These are phyloP conservation scores for Pedinophyceae sp. DNA, from an alignment of 139 green algal genomes.

Conservation along the genomic window DNA sequence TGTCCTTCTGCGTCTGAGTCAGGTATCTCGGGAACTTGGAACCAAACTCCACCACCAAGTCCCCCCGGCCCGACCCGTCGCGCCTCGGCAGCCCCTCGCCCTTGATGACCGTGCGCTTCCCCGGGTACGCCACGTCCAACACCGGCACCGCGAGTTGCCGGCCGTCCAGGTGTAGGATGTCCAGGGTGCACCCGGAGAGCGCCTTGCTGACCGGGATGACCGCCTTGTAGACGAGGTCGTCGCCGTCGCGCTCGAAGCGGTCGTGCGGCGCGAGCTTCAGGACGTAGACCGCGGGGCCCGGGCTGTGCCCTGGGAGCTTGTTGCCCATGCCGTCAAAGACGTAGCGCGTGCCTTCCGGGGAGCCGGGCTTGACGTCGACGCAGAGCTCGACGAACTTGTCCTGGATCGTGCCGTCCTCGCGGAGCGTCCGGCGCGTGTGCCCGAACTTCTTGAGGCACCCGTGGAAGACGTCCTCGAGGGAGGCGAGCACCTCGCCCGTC, in stretches of 20 bases:
- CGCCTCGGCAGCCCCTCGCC: conserved; percentile 1
- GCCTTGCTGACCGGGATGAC: not conserved
- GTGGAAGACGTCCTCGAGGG: conserved; percentile 2
- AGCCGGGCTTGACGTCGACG: conserved; percentile 1
- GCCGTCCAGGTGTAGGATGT: not conserved
- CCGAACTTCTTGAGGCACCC: conserved; percentile 1
- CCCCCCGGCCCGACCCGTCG: not conserved
- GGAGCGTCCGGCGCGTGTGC: not conserved
- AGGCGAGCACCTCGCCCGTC: not conserved
- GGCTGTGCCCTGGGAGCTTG: not conserved
- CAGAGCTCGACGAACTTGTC: not conserved
- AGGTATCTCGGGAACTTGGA: not conserved
- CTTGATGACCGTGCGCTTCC: not conserved
- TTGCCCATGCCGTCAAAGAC: conserved; percentile 7
- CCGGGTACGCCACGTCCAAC: not conserved
- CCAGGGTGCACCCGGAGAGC: conserved; percentile 1
- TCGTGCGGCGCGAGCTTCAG: not conserved
- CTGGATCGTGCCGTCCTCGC: conserved; percentile 1
- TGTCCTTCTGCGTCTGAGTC: not conserved
- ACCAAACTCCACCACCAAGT: not conserved
- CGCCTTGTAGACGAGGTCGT: conserved; percentile 4
- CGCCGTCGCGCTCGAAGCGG: not conserved
- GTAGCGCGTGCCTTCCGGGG: not conserved
- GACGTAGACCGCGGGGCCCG: conserved; percentile 1
- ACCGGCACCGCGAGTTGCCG: conserved; percentile 1